These are phyloP conservation scores for Trichophyton simii DNA, from an alignment of 2,329 filamentous ascomycete species.

Conservation along the genomic window DNA sequence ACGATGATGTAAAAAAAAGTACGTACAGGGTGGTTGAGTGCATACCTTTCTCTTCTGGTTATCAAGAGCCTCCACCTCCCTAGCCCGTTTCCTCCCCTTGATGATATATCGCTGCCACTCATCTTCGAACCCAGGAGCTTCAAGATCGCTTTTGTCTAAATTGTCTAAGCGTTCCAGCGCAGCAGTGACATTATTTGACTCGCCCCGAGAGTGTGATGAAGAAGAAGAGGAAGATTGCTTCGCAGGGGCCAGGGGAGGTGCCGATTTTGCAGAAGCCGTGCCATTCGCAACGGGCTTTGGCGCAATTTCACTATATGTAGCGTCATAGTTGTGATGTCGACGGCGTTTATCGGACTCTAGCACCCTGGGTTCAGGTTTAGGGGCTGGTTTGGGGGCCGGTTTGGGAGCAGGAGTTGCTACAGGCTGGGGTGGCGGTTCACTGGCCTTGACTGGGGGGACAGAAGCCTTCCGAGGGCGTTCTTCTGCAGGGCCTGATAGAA, in stretches of 20 bases:
- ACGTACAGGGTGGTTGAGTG: constrained; percentile 19
- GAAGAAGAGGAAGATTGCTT: constrained; percentile 42
- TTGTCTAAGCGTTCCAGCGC: constrained; percentile 49
- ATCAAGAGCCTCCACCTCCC: constrained; percentile 54
- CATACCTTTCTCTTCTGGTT: constrained; percentile 50
- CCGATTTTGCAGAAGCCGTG: constrained; percentile 13
- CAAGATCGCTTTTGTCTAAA: constrained; percentile 45
- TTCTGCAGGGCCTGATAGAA: constrained; percentile 68
- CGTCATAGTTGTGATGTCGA: constrained; percentile 16
- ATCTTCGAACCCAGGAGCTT: constrained; percentile 39
- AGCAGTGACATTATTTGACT: constrained; percentile 55
- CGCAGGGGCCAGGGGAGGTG: constrained; percentile 22
- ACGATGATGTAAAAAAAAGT: background rate
- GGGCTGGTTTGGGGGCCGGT: background rate
- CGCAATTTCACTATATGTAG: constrained; percentile 14
- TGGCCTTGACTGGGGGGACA: constrained; percentile 26
- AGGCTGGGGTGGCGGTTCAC: constrained; percentile 18
- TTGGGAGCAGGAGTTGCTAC: constrained; percentile 13
- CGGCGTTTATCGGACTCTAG: constrained; percentile 19
- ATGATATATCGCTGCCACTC: constrained; percentile 43
- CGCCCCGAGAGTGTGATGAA: constrained; percentile 39
- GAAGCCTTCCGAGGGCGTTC: constrained; percentile 39
- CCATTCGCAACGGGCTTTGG: constrained; percentile 18
- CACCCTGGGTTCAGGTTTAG: constrained; percentile 17
- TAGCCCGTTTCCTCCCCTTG: constrained; percentile 52